These are phyloP conservation scores for Hemisphaericaspora subhashii DNA, from an alignment of 1,139 yeast species.

Conservation along the genomic window DNA sequence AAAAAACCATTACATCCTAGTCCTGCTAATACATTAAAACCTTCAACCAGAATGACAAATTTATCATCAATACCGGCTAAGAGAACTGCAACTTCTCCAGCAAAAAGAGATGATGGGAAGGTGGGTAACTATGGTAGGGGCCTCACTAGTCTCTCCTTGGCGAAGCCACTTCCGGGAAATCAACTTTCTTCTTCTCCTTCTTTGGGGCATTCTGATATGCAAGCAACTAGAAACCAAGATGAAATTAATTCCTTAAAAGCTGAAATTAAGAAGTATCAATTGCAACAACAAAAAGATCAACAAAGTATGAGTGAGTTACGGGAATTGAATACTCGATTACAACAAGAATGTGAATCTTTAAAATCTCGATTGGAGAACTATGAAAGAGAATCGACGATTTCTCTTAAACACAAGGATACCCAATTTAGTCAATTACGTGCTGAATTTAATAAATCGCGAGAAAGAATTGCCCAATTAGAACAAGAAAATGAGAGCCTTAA, in stretches of 20 bases:
- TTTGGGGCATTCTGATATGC: conserved; percentile 12
- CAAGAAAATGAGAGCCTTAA: conserved; percentile 13
- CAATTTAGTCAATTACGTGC: conserved; percentile 11
- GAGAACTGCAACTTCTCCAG: conserved; percentile 67
- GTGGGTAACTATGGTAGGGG: conserved; percentile 35
- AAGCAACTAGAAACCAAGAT: conserved; percentile 39
- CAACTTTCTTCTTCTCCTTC: conserved; percentile 13
- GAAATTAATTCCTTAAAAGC: conserved; percentile 46
- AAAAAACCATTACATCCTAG: conserved; percentile 2
- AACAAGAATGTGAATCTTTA: conserved; percentile 11
- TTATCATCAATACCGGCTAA: conserved; percentile 52
- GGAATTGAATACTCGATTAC: conserved; percentile 8
- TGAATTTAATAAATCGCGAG: conserved; percentile 15
- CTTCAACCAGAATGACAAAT: conserved; percentile 11
- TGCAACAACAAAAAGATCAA: conserved; percentile 9
- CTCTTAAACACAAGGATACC: conserved; percentile 14
- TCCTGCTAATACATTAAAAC: conserved; percentile 10
- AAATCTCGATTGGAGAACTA: conserved; percentile 11
- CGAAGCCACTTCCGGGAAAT: conserved; percentile 16
- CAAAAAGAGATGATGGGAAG: conserved; percentile 41
- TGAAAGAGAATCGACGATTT: conserved; percentile 9
- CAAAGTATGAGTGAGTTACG: conserved; percentile 7
- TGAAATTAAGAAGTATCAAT: conserved; percentile 29
- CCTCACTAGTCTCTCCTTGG: conserved; percentile 39
- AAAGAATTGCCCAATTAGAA: conserved; percentile 18